phyloP scores from a whole-genome alignment of 2,329 filamentous ascomycete species.

The Ophiostoma ulmi region DNA sequence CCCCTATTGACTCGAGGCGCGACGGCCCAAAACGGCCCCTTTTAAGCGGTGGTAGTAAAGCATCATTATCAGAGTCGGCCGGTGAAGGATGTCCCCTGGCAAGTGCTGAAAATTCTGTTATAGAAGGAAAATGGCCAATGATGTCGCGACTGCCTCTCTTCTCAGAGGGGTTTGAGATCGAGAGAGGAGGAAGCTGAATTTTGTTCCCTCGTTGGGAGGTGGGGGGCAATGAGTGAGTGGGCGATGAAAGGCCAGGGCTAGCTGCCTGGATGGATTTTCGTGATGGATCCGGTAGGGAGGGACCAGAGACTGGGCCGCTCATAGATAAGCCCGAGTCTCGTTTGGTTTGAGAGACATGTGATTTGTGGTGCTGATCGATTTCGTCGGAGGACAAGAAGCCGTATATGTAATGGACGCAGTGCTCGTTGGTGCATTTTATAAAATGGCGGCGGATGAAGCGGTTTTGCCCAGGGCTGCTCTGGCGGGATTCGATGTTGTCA shows the following conservation, averaged over 20 bases:
- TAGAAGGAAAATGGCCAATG: constrained; percentile 39
- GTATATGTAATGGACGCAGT: constrained; percentile 55
- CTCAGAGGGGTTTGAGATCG: constrained; percentile 33
- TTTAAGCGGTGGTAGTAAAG: constrained; percentile 52
- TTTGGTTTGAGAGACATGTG: constrained; percentile 40
- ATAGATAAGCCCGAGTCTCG: constrained; percentile 44
- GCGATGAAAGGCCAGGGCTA: constrained; percentile 36
- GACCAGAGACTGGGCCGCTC: constrained; percentile 32
- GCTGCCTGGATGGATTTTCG: constrained; percentile 28
- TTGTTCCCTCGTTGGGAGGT: constrained; percentile 36
- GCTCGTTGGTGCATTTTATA: constrained; percentile 52
- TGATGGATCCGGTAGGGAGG: background rate
- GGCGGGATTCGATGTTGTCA: constrained; percentile 28
- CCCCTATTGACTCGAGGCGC: constrained; percentile 53
- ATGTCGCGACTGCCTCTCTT: constrained; percentile 41
- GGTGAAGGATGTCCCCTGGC: constrained; percentile 23
- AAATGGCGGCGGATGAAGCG: background rate
- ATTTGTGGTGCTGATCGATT: constrained; percentile 47
- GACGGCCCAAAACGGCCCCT: constrained; percentile 49
- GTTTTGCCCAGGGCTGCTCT: constrained; percentile 30
- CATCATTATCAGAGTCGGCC: constrained; percentile 46
- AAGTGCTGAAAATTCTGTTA: constrained; percentile 36
- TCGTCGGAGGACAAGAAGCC: constrained; percentile 49
- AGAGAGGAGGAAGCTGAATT: constrained; percentile 36
- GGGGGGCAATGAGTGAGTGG: constrained; percentile 33